Percentiles rank a stretch among this genome's conserved stretches.
These are phyloP conservation scores for Penicillium sp. DNA, from an alignment of 2,329 filamentous ascomycete genomes.

Conservation along the genomic window DNA sequence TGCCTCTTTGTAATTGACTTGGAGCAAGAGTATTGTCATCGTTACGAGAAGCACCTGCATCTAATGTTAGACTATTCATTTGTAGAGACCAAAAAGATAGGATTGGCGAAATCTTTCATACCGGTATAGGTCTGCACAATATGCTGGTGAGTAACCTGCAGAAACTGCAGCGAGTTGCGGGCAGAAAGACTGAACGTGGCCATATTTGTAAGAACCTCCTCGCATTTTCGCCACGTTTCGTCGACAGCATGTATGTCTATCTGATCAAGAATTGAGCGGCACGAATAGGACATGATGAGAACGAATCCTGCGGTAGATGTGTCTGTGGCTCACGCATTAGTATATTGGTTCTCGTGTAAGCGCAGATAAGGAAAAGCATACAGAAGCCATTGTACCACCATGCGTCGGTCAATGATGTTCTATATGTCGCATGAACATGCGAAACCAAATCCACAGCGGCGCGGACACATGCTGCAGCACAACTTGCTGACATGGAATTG, in stretches of 20 bases:
- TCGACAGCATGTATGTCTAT: slow-evolving; percentile 23
- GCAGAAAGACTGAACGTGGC: slow-evolving; percentile 33
- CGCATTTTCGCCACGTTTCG: slow-evolving; percentile 33
- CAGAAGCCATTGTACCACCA: slow-evolving; percentile 50
- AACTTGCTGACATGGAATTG: slow-evolving; percentile 33
- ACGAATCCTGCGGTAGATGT: slow-evolving; percentile 38
- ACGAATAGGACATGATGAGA: slow-evolving; percentile 35
- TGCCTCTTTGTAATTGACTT: slow-evolving; percentile 11
- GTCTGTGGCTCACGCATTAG: slow-evolving; percentile 19
- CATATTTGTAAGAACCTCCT: slow-evolving; percentile 32
- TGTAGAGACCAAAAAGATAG: background rate
- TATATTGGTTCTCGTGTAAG: background rate
- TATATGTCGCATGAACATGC: slow-evolving; percentile 34
- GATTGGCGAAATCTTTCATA: background rate
- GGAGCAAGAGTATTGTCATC: slow-evolving; percentile 2
- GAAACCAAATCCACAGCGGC: slow-evolving; percentile 37
- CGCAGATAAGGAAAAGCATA: slow-evolving; percentile 18
- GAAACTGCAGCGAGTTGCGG: slow-evolving; percentile 34
- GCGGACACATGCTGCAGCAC: slow-evolving; percentile 35
- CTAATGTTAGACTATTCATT: slow-evolving; percentile 1
- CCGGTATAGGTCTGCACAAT: slow-evolving; percentile 24
- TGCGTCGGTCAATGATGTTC: slow-evolving; percentile 30
- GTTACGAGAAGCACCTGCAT: slow-evolving; percentile 8
- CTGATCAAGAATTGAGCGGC: slow-evolving; percentile 24
- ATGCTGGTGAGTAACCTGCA: slow-evolving; percentile 29